Base-by-base conservation (phyloP, 2,329 filamentous ascomycete genomes). In the Colletotrichum abscissum region DNA sequence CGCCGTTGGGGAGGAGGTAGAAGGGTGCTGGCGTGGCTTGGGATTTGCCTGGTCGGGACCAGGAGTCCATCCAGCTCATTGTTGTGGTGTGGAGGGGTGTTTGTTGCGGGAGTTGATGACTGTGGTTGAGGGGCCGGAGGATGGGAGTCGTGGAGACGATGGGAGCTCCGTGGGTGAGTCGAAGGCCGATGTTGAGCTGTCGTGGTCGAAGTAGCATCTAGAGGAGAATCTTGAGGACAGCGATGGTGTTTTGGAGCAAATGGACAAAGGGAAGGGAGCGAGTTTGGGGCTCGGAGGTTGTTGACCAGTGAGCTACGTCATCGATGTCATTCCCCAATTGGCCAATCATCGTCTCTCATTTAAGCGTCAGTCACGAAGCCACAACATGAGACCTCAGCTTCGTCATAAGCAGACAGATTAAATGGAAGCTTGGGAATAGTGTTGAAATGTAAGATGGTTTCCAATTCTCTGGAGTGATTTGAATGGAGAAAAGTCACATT, bases 11-110 rank as follows among this genome's bases (percentile, higher is more conserved):
- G 1, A 83, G 82, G 30, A 91, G 82, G 76, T 91, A 92, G 62
- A 87, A 85, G 0, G 89, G 89, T 11, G 87, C 85, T 12, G 89
- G 89, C 0, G 80, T 83, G 7, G 83, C 79, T 75, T 84, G 82
- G 12, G 79, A 79, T 63, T 85, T 85, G 56, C 77, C 78, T 0
- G 83, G 83, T 0, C 83, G 81, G 7, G 81, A 83, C 82, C 82
- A 85, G 14, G 81, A 82, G 76, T 84, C 82, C 81, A 83, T 85
- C 82, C 83, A 84, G 49, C 80, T 84, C 84, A 85, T 85, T n/a
- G 62, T 49, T 42, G 62, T 42, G 38, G 66, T 42, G 19, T 52
- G 62, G n/a, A 49, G 42, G 30, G 46, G 14, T 22, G 26, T 26
- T 26, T 4, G 4, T 5, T 28, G 57, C 22, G 22, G 14, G 26